Evolutionary conservation across 768 basidiomycete genomes (phyloP).

Genomic region (Candolleomyces aberdarensis): DNA sequence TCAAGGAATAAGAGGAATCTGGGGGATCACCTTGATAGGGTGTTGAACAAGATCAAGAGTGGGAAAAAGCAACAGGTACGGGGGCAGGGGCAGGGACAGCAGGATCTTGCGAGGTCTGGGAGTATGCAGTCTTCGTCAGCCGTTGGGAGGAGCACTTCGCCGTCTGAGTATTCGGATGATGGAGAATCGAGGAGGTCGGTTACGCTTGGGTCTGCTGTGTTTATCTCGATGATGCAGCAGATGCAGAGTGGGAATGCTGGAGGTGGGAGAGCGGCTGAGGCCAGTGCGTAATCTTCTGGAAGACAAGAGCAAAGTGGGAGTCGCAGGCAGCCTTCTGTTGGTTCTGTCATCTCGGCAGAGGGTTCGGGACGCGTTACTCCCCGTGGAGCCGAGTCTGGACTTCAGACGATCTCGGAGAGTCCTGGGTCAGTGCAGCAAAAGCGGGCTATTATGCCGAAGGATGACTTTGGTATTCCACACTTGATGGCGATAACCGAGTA

Average conservation of each 20-base stretch:
- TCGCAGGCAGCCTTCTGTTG: conserved; percentile 61
- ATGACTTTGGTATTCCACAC: conserved; percentile 82
- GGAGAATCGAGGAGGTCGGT: conserved; percentile 38
- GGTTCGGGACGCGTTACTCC: conserved; percentile 48
- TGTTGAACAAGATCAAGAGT: conserved; percentile 72
- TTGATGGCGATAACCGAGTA: conserved; percentile 90
- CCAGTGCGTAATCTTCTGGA: conserved; percentile 10
- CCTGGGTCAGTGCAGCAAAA: conserved; percentile 37
- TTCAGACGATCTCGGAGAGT: conserved; percentile 11
- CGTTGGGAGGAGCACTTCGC: conserved; percentile 34
- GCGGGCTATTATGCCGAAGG: conserved; percentile 53
- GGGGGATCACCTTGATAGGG: conserved; percentile 69
- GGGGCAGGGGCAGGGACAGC: conserved; percentile 15
- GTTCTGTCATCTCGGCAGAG: conserved; percentile 66
- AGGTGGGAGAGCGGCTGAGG: neutral
- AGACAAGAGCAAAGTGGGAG: conserved; percentile 26
- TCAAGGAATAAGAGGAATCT: conserved; percentile 50
- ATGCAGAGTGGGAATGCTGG: conserved; percentile 8
- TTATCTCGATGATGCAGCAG: conserved; percentile 19
- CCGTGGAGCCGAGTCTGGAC: conserved; percentile 13
- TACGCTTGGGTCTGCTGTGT: conserved; percentile 38
- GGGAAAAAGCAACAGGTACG: conserved; percentile 43
- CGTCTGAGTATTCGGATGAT: conserved; percentile 60
- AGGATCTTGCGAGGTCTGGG: conserved; percentile 14
- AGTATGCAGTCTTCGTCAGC: conserved; percentile 19